Percentiles rank a stretch among this genome's conserved stretches.
Conservation (phyloP, 306 rosid species). For the Oxytropis ochrocephala region DNA sequence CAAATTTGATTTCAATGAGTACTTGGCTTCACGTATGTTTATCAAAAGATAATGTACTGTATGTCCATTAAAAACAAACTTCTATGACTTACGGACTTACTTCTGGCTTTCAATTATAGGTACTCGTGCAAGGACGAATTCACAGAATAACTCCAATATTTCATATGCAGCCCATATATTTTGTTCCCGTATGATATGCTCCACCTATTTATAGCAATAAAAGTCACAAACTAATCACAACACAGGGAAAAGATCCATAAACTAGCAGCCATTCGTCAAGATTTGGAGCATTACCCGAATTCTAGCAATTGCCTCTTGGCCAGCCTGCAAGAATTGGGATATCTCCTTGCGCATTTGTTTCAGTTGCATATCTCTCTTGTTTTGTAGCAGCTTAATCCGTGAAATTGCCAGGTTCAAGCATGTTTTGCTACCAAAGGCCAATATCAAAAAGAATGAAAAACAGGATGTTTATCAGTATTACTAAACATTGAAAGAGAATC, state of each 20-base stretch:
- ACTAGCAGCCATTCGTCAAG: background rate
- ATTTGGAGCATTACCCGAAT: constrained; percentile 60
- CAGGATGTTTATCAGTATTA: background rate
- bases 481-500: background rate
- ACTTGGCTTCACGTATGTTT: background rate
- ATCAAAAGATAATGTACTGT: constrained; percentile 9
- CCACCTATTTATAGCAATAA: constrained; percentile 56
- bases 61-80: constrained; percentile 8
- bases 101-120: constrained; percentile 83
- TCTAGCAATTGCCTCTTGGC: constrained; percentile 92
- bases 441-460: background rate
- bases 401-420: constrained; percentile 72
- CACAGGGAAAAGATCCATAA: background rate
- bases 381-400: constrained; percentile 89
- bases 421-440: constrained; percentile 62
- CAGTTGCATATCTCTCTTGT: constrained; percentile 86
- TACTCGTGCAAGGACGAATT: constrained; percentile 87
- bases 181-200: constrained; percentile 92
- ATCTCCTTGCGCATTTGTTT: constrained; percentile 94
- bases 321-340: constrained; percentile 86
- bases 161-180: constrained; percentile 88
- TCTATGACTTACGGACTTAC: constrained; percentile 36
- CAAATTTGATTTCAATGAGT: background rate
- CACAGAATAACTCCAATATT: constrained; percentile 93
- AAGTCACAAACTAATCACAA: constrained; percentile 12